Conservation (phyloP, 495 filamentous ascomycete species). For the Podospora comata region DNA sequence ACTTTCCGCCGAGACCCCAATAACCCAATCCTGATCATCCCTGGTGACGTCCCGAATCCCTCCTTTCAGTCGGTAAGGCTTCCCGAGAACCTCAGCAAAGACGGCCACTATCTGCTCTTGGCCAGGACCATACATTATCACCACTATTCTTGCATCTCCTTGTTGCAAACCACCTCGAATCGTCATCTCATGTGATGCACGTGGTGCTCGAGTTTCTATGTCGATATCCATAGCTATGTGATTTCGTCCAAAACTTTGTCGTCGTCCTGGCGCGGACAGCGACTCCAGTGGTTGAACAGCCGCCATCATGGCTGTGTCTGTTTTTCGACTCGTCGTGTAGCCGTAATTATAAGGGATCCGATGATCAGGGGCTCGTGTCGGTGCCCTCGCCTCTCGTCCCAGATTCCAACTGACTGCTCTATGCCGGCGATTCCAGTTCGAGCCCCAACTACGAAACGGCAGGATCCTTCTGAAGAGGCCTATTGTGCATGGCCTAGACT, state of each 20-base stretch:
- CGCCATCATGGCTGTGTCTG: constrained; percentile 18
- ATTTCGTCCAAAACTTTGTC: constrained; percentile 31
- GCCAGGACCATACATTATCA: constrained; percentile 58
- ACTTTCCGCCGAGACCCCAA: constrained; percentile 54
- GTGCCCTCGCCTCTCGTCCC: neutral
- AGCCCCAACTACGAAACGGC: constrained; percentile 16
- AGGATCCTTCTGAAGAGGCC: constrained; percentile 11
- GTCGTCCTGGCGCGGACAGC: constrained; percentile 33
- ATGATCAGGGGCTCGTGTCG: neutral
- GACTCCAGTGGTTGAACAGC: constrained; percentile 38
- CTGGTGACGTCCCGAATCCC: constrained; percentile 50
- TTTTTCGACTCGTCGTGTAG: neutral
- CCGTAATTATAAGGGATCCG: neutral
- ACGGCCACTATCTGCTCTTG: constrained; percentile 64
- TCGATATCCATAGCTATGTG: constrained; percentile 25
- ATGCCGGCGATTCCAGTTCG: neutral
- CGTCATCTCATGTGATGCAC: constrained; percentile 26
- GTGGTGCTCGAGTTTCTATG: constrained; percentile 30
- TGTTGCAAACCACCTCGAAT: constrained; percentile 37
- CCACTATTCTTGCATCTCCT: constrained; percentile 53
- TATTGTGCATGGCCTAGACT: constrained; percentile 26
- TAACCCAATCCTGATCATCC: constrained; percentile 52
- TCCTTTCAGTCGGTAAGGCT: constrained; percentile 56
- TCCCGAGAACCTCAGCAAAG: constrained; percentile 67
- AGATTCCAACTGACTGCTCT: neutral